Percentiles rank a stretch among this genome's conserved stretches.
Conservation (phyloP, 306 rosid genomes). For the Herpetospermum pedunculosum region DNA sequence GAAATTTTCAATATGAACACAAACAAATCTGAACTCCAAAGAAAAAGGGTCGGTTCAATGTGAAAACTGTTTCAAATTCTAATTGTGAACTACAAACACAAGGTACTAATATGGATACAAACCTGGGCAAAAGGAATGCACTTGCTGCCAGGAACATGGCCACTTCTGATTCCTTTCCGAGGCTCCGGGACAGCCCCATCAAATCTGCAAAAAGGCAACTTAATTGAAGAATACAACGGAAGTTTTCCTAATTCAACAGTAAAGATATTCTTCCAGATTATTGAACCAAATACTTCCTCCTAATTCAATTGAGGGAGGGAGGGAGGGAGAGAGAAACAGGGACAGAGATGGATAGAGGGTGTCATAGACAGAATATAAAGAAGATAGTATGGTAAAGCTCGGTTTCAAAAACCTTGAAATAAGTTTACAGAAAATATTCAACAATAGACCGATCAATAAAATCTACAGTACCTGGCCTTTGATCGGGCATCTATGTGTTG, state of each 20-base stretch:
- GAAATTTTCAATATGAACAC: not conserved
- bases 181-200: slow-evolving; percentile 5
- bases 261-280: not conserved
- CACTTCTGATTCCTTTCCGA: slow-evolving; percentile 9
- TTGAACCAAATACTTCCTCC: not conserved
- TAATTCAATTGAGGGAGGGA: not conserved
- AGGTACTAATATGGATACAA: not conserved
- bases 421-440: not conserved
- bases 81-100: not conserved
- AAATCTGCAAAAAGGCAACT: not conserved
- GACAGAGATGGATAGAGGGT: not conserved
- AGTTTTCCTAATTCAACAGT: not conserved
- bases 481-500: slow-evolving; percentile 85
- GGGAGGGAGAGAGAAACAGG: not conserved
- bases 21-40: not conserved
- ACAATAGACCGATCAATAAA: not conserved
- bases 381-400: not conserved
- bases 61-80: not conserved
- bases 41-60: not conserved
- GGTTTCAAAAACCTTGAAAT: not conserved
- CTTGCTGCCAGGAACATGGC: slow-evolving; percentile 11
- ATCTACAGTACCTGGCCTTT: slow-evolving; percentile 58
- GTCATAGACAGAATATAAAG: not conserved
- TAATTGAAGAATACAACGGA: not conserved
- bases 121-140: slow-evolving; percentile 9